phyloP scores from a whole-genome alignment of 495 filamentous ascomycete genomes.

The Xanthoparmelia taractica region DNA sequence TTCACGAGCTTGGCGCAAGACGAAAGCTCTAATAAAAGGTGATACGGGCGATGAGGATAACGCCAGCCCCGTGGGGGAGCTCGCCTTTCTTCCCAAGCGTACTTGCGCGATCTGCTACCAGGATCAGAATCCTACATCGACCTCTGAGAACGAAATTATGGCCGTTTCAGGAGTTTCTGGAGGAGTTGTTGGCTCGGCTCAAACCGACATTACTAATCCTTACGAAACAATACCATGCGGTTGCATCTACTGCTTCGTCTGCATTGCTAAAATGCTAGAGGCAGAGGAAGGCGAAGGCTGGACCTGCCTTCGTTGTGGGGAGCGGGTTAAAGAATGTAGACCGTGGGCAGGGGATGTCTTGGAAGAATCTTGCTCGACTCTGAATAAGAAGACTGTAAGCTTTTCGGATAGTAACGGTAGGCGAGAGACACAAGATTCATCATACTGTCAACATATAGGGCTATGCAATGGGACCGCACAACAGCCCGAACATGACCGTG shows the following conservation, averaged over 20 bases:
- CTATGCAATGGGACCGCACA: neutral
- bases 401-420: slow-evolving; percentile 51
- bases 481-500: neutral
- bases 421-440: neutral
- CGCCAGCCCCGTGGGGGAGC: slow-evolving; percentile 49
- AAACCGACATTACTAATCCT: slow-evolving; percentile 93
- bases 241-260: slow-evolving; percentile 95
- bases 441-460: neutral
- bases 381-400: slow-evolving; percentile 57
- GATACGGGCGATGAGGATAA: slow-evolving; percentile 39
- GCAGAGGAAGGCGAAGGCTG: slow-evolving; percentile 93
- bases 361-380: slow-evolving; percentile 44
- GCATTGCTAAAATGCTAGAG: slow-evolving; percentile 81
- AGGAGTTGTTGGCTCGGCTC: slow-evolving; percentile 76
- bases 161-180: slow-evolving; percentile 50
- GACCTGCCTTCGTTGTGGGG: slow-evolving; percentile 87
- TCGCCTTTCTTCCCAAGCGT: slow-evolving; percentile 78
- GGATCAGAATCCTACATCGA: slow-evolving; percentile 67
- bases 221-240: slow-evolving; percentile 89
- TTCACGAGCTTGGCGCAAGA: slow-evolving; percentile 69
- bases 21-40: slow-evolving; percentile 53
- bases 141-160: slow-evolving; percentile 61
- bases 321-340: slow-evolving; percentile 76
- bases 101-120: slow-evolving; percentile 98
- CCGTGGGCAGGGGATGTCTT: slow-evolving; percentile 90